phyloP scores from a whole-genome alignment of 768 basidiomycete genomes.

The Mycena latifolia region DNA sequence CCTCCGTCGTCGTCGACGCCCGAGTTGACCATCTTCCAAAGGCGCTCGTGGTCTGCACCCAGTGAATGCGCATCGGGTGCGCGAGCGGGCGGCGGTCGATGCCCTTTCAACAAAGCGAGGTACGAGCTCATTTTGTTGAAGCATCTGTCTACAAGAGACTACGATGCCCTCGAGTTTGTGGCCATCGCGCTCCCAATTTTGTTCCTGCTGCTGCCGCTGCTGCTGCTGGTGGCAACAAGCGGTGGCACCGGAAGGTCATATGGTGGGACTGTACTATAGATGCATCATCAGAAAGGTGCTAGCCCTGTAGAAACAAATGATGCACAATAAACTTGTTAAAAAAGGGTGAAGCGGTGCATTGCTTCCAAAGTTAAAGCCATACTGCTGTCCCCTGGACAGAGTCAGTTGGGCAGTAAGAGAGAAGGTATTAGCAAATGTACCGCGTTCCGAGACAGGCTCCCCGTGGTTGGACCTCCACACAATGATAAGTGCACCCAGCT shows the following conservation, averaged over 20 bases:
- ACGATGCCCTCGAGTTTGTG: too few relatives aligned
- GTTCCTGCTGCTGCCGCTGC: too few relatives aligned
- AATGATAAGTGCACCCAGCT: background rate
- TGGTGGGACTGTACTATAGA: too few relatives aligned
- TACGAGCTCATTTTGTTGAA: too few relatives aligned
- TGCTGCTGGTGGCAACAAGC: too few relatives aligned
- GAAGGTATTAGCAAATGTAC: background rate
- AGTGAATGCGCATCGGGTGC: slow-evolving; percentile 82
- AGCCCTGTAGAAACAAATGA: slow-evolving; percentile 7
- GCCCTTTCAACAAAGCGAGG: too few relatives aligned
- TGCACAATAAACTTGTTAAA: slow-evolving; percentile 13
- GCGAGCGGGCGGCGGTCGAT: too few relatives aligned
- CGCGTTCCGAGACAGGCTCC: background rate
- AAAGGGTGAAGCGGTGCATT: slow-evolving; percentile 16
- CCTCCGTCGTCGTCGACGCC: slow-evolving; percentile 83
- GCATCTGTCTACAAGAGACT: too few relatives aligned
- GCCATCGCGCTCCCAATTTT: too few relatives aligned
- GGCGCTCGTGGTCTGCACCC: slow-evolving; percentile 72
- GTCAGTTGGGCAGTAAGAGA: slow-evolving; percentile 18
- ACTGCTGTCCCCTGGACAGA: slow-evolving; percentile 11
- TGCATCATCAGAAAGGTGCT: too few relatives aligned
- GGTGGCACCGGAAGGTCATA: background rate
- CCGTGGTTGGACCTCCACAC: background rate
- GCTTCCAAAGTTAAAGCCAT: slow-evolving; percentile 14
- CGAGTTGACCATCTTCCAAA: slow-evolving; percentile 75